A percentile compares a stretch with the other conserved stretches of the same genome.
These are phyloP conservation scores for Pseudognaphalium luteoalbum DNA, from an alignment of 129 eudicot species.

Conservation along the genomic window DNA sequence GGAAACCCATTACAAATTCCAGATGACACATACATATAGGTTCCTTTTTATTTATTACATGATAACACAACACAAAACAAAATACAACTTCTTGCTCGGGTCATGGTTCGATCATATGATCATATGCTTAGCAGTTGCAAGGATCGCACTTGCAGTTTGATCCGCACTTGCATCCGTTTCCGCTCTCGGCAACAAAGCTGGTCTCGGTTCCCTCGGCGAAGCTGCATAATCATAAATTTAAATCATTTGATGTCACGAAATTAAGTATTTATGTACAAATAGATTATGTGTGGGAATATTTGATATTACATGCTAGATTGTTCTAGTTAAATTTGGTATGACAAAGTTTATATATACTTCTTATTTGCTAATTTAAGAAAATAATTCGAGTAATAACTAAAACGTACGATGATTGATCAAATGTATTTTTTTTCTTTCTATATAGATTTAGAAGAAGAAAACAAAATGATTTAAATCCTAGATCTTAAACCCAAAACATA, in stretches of 20 bases:
- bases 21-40: conserved; percentile 22
- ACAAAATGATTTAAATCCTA: not conserved
- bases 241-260: not conserved
- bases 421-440: not conserved
- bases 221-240: conserved; percentile 27
- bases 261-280: not conserved
- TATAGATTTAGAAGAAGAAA: not conserved
- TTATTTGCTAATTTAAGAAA: not conserved
- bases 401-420: not conserved
- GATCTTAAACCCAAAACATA: not conserved
- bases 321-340: no score
- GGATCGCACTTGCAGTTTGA: conserved; percentile 65
- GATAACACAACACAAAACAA: conserved; percentile 27
- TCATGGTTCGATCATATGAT: not conserved
- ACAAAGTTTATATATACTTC: not conserved
- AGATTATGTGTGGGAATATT: not conserved
- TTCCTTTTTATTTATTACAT: conserved; percentile 34
- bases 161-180: conserved; percentile 59
- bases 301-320: no score
- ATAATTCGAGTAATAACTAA: no score
- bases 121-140: conserved; percentile 52
- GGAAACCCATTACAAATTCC: conserved; percentile 32
- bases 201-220: conserved; percentile 48
- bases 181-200: conserved; percentile 42
- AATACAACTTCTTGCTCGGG: conserved; percentile 29